These are phyloP conservation scores for Tolypocladium nubicola DNA, from an alignment of 2,329 filamentous ascomycete genomes.

Conservation along the genomic window DNA sequence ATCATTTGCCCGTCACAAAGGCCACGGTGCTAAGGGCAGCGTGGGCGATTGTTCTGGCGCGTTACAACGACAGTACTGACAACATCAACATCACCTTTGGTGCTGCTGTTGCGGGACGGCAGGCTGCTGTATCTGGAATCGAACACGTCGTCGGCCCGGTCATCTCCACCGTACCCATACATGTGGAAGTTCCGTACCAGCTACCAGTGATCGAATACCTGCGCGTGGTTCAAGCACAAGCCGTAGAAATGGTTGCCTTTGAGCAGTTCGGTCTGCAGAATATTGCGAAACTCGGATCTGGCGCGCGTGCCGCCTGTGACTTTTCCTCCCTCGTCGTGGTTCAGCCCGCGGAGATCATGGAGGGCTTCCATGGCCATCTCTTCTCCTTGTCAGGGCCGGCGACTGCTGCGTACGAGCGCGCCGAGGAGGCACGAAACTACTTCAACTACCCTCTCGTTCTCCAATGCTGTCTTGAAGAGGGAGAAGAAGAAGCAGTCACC, in stretches of 20 bases:
- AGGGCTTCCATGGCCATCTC: background rate
- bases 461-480: background rate
- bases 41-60: background rate
- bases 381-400: background rate
- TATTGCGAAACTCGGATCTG: conserved; percentile 10
- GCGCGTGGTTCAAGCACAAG: conserved; percentile 9
- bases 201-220: conserved; percentile 4
- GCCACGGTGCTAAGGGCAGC: background rate
- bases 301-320: conserved; percentile 2
- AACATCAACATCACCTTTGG: background rate
- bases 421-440: background rate
- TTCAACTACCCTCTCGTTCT: conserved; percentile 3
- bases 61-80: background rate
- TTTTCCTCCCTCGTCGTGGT: conserved; percentile 7
- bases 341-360: background rate
- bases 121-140: background rate
- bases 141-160: too few relatives aligned
- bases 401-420: background rate
- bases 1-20: background rate
- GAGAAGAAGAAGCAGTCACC: background rate
- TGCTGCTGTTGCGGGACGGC: background rate
- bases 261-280: conserved; percentile 17
- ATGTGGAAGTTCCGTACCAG: background rate
- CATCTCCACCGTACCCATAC: too few relatives aligned
- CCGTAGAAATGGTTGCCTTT: conserved; percentile 9